Evolutionary conservation across 345 rosid genomes (phyloP), one percentile per base, ranked within the genome.

Genomic region (Cardamine occulta): DNA sequence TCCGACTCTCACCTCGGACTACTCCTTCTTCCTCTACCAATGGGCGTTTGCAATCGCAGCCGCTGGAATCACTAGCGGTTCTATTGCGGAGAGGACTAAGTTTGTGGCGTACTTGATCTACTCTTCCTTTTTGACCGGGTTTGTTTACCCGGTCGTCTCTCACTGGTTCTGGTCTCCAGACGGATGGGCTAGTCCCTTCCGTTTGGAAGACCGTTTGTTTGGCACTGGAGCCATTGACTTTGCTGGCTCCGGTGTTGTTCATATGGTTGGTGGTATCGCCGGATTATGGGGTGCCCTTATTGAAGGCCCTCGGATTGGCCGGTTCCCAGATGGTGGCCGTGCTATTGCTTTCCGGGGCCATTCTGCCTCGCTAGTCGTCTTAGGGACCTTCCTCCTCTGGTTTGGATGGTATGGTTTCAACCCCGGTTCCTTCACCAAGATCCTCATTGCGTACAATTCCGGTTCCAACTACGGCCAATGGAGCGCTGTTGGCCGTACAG

Each of bases 21-120:
- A 89, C 77, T 83, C 90, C 11, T 79, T 84, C 78, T 93, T 93
- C 74, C 97, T 93, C 19, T 93, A 88, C 61, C 98, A 93, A 75
- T 93, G 98, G 97, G 97, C 97, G 42, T 93, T 93, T 62, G 97
- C 98, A 10, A 93, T 93, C 18, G 97, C 98, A 5, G 98, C 97
- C 1, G 97, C 98, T 23, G 97, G 98, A 8, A 91, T 93, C 40
- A 93, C 98, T 6, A 91, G 97, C 55, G 98, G 98, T 13, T 93
- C 98, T 1, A 93, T 93, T 1, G 98, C 97, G 0, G 98, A 93
- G 82, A 80, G 97, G 32, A 93, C 98, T 58, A 89, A 91, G 77
- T 89, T 93, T 18, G 97, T 89, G 2, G 92, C 97, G n/a, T 93
- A 91, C 66, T 78, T 93, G 67, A 89, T 91, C 0, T 93, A 90